phyloP scores from a whole-genome alignment of 805 yeast genomes.

The Yueomyces sp. region DNA sequence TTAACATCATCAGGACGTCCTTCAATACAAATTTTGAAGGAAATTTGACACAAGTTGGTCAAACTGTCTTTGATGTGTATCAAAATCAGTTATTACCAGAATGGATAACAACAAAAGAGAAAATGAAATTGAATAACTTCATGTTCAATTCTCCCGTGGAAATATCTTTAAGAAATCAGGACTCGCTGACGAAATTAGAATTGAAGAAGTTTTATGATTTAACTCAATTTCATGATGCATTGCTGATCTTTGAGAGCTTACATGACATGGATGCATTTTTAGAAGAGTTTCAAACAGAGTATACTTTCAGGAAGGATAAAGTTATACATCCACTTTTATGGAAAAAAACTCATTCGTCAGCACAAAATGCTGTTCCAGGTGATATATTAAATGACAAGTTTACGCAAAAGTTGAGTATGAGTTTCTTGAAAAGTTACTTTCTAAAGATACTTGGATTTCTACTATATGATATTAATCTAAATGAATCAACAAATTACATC shows the following conservation, averaged over 20 bases:
- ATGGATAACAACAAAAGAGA: conserved; percentile 50
- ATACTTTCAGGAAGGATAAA: conserved; percentile 56
- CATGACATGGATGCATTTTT: conserved; percentile 50
- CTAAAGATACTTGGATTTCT: conserved; percentile 62
- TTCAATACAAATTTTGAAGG: conserved; percentile 48
- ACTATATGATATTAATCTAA: conserved; percentile 57
- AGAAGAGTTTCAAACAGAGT: conserved; percentile 53
- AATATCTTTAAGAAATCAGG: conserved; percentile 52
- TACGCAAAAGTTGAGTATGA: conserved; percentile 11
- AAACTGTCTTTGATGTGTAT: conserved; percentile 38
- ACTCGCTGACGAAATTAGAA: conserved; percentile 28
- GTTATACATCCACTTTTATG: conserved; percentile 52
- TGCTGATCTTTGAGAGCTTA: conserved; percentile 66
- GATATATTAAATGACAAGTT: conserved; percentile 20
- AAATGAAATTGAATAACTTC: conserved; percentile 32
- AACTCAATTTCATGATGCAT: conserved; percentile 69
- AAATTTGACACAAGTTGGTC: conserved; percentile 35
- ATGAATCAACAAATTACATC: conserved; percentile 47
- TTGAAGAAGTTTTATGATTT: conserved; percentile 35
- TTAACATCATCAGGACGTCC: conserved; percentile 52
- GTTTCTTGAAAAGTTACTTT: conserved; percentile 37
- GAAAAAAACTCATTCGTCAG: conserved; percentile 20
- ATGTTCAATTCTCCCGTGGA: conserved; percentile 83
- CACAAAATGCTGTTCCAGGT: conserved; percentile 9
- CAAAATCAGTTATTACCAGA: conserved; percentile 37